These are phyloP conservation scores for Symbiodinium natans DNA, from an alignment of 73 alveolate species.

Conservation along the genomic window DNA sequence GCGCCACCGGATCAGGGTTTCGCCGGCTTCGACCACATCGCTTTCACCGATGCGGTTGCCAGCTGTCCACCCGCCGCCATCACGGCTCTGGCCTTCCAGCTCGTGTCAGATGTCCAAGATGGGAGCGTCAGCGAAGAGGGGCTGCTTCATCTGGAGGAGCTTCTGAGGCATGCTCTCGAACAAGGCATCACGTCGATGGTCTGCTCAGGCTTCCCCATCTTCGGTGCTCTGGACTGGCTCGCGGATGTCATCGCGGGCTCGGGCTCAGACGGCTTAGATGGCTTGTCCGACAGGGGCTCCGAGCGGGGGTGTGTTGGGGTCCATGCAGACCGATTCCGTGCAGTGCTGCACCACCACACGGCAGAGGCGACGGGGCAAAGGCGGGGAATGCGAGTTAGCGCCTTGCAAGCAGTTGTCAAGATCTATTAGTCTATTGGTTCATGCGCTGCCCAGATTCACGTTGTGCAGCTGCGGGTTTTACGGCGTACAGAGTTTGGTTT, in stretches of 20 bases:
- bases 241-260: not conserved
- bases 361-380: not conserved
- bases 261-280: not conserved
- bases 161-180: not conserved
- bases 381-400: too few relatives aligned
- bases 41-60: too few relatives aligned
- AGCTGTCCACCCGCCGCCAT: not conserved
- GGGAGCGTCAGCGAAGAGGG: not conserved
- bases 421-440: too few relatives aligned
- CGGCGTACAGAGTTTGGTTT: too few relatives aligned
- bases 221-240: slow-evolving; percentile 57
- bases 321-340: slow-evolving; percentile 4
- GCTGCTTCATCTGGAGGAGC: not conserved
- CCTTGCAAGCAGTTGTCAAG: too few relatives aligned
- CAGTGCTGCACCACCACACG: slow-evolving; percentile 55
- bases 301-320: not conserved
- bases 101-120: not conserved
- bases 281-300: not conserved
- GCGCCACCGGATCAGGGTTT: too few relatives aligned
- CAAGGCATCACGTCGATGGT: not conserved
- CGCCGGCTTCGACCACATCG: not conserved
- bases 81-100: not conserved
- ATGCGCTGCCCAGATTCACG: too few relatives aligned
- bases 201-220: slow-evolving; percentile 21
- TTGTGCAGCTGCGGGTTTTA: too few relatives aligned